Conservation (phyloP, 2,329 filamentous ascomycete genomes). For the Orbilia blumenaviensis region DNA sequence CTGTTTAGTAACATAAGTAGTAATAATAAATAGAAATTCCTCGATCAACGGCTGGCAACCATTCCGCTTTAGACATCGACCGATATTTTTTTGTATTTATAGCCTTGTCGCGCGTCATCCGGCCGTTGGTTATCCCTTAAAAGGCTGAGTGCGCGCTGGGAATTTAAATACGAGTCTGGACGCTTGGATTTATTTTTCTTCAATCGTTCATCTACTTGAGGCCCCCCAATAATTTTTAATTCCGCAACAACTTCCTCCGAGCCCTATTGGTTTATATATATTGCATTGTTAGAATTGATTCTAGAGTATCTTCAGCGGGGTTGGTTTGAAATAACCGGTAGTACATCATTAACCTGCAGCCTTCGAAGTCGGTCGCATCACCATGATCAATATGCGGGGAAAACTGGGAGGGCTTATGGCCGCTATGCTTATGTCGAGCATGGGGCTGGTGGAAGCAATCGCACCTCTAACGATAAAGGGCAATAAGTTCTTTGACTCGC, state of each 20-base stretch:
- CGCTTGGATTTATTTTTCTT: too few relatives aligned
- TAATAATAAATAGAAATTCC: too few relatives aligned
- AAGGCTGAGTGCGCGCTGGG: conserved; percentile 2
- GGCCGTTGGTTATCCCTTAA: background rate
- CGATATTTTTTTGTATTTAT: conserved; percentile 17
- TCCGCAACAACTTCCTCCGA: too few relatives aligned
- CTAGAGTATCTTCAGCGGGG: too few relatives aligned
- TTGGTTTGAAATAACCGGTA: too few relatives aligned
- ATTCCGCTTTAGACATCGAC: conserved; percentile 4
- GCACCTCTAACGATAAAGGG: conserved; percentile 46
- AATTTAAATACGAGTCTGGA: too few relatives aligned
- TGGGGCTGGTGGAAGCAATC: conserved; percentile 17
- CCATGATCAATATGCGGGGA: conserved; percentile 21
- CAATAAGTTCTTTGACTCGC: conserved; percentile 77
- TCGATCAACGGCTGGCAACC: conserved; percentile 10
- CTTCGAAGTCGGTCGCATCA: background rate
- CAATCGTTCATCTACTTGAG: too few relatives aligned
- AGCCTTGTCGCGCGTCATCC: conserved; percentile 13
- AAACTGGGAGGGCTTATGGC: conserved; percentile 14
- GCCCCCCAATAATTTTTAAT: too few relatives aligned
- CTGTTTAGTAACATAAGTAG: too few relatives aligned
- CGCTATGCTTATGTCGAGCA: conserved; percentile 28
- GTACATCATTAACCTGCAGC: background rate
- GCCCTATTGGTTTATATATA: too few relatives aligned
- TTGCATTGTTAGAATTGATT: too few relatives aligned